Conservation (phyloP, 768 basidiomycete species). For the Leccinellum rugosiceps region DNA sequence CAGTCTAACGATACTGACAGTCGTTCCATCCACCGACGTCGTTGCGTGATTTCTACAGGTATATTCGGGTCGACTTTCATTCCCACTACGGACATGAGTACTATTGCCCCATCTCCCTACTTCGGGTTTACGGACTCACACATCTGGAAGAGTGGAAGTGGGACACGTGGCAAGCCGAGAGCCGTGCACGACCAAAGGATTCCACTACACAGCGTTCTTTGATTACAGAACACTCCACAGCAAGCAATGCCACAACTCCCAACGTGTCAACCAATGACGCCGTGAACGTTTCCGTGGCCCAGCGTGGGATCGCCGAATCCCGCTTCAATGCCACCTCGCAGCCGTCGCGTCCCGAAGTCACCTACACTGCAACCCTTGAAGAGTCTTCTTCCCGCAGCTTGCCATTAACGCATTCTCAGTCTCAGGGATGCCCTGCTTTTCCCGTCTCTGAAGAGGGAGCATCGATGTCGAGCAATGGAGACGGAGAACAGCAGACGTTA, state of each 20-base stretch:
- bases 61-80: slow-evolving; percentile 89
- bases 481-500: background rate
- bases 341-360: background rate
- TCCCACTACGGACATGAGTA: slow-evolving; percentile 94
- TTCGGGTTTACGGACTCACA: slow-evolving; percentile 93
- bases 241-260: background rate
- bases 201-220: slow-evolving; percentile 5
- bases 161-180: slow-evolving; percentile 79
- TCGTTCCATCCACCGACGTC: slow-evolving; percentile 77
- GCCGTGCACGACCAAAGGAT: slow-evolving; percentile 45
- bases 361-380: background rate
- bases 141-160: slow-evolving; percentile 97
- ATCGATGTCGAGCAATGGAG: background rate
- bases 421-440: background rate
- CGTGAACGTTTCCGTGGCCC: slow-evolving; percentile 5
- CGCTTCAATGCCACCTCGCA: background rate
- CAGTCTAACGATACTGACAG: slow-evolving; percentile 32
- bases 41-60: slow-evolving; percentile 84
- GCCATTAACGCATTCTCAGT: background rate
- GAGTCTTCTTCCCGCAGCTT: background rate
- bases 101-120: slow-evolving; percentile 90
- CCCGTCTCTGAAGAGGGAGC: background rate
- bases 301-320: background rate
- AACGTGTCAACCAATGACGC: background rate
- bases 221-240: slow-evolving; percentile 23